Evolutionary conservation across 2,329 filamentous ascomycete genomes (phyloP), one percentile per base, ranked within the genome.

Genomic region (Rutstroemia sp.): DNA sequence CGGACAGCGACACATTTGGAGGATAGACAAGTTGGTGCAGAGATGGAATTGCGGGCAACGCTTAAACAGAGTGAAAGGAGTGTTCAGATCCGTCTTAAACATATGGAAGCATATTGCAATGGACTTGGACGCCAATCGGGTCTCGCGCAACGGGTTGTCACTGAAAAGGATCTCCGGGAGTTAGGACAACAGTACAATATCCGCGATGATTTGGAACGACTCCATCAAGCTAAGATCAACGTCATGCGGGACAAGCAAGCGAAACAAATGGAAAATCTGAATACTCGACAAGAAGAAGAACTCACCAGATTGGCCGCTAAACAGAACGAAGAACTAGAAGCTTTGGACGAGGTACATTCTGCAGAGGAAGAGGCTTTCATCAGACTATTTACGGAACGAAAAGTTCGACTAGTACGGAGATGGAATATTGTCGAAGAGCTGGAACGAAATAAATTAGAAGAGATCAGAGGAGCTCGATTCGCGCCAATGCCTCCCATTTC

Each of bases 41-140:
- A 86, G 69, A 79, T 84, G 72, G 82, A 85, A 60, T 70, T 85
- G 21, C 74, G 79, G 10, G 67, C 72, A 4, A 74, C 74, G 0
- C 69, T 85, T 16, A 78, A 83, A 52, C 79, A 82, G 61, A 78
- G 77, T 54, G 81, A 83, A 65, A 73, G 75, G 57, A 81, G 78
- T 61, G 75, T 85, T 39, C 73, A 73, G 34, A 79, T 82, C 39
- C 76, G 81, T 14, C 71, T 86, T n/a, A 79, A 77, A 65, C 79
- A 86, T 61, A 86, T 86, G 82, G 82, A 86, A 63, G 82, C 81
- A 5, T 86, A 86, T 66, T 85, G 82, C 63, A 76, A 81, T 58
- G 76, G 77, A 4, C 69, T 80, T 1, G 79, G 78, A 4, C 73
- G 73, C 34, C 72, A 68, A 23, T 68, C 71, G 2, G 70, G 64